These are phyloP conservation scores for Pyrenophora tritici-repentis DNA, from an alignment of 2,329 filamentous ascomycete species.

Conservation along the genomic window DNA sequence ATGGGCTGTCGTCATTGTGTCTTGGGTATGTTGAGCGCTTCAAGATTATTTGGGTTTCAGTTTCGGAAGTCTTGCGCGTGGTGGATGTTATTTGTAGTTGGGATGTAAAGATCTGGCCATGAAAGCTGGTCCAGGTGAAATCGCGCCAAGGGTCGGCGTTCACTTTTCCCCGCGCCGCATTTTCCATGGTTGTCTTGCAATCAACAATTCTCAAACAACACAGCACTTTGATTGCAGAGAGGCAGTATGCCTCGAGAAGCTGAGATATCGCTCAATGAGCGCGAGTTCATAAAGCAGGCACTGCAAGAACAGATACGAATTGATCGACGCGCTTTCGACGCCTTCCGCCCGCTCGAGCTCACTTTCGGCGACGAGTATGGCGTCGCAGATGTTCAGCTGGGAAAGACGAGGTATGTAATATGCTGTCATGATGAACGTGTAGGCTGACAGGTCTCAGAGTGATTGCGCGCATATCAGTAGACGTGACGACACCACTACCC, in stretches of 20 bases:
- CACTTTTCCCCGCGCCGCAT: slow-evolving; percentile 33
- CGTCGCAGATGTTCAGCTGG: slow-evolving; percentile 81
- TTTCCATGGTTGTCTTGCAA: slow-evolving; percentile 21
- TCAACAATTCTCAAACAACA: slow-evolving; percentile 13
- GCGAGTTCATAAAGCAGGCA: slow-evolving; percentile 81
- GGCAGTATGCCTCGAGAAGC: slow-evolving; percentile 84
- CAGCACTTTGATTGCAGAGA: slow-evolving; percentile 2
- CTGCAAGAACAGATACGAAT: slow-evolving; percentile 79
- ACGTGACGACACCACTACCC: slow-evolving; percentile 81
- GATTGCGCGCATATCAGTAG: slow-evolving; percentile 81
- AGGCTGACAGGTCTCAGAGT: slow-evolving; percentile 61
- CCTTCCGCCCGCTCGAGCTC: slow-evolving; percentile 77
- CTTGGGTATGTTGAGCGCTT: background rate
- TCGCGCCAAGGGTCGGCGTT: slow-evolving; percentile 22
- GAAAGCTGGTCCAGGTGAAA: slow-evolving; percentile 11
- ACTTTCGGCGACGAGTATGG: slow-evolving; percentile 91
- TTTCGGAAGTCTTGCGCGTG: slow-evolving; percentile 42
- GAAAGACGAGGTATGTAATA: slow-evolving; percentile 77
- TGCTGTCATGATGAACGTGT: background rate
- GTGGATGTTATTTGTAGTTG: slow-evolving; percentile 9
- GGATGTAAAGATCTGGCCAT: slow-evolving; percentile 11
- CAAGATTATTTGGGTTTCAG: background rate
- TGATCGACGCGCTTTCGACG: slow-evolving; percentile 80
- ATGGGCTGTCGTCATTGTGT: slow-evolving; percentile 61
- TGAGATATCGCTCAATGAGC: slow-evolving; percentile 87